Conservation (phyloP, 176 grass and related monocot species). For the Oryza glumipatula region DNA sequence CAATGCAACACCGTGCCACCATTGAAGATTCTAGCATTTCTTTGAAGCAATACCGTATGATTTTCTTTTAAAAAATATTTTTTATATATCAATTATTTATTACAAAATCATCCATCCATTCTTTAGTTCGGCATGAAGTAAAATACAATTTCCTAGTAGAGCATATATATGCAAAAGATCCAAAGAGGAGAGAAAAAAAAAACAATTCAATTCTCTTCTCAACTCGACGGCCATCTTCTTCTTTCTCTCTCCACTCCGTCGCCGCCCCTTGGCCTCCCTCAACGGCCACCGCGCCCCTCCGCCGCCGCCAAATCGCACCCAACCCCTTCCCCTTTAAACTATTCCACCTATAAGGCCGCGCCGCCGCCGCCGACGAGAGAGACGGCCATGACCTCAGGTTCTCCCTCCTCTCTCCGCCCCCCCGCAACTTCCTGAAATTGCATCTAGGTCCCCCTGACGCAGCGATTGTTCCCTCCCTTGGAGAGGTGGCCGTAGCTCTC, state of each 20-base stretch:
- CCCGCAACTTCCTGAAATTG: not conserved
- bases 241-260: constrained; percentile 1
- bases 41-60: too few relatives aligned
- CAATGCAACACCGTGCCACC: too few relatives aligned
- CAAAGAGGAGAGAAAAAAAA: too few relatives aligned
- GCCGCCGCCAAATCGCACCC: constrained; percentile 36
- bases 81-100: too few relatives aligned
- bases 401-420: not conserved
- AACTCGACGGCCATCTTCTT: not conserved
- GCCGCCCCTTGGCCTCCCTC: constrained; percentile 48
- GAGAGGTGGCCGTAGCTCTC: constrained; percentile 56
- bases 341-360: constrained; percentile 49
- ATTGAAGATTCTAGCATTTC: too few relatives aligned
- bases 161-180: too few relatives aligned
- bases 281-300: constrained; percentile 53
- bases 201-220: too few relatives aligned
- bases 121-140: too few relatives aligned
- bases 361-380: constrained; percentile 32
- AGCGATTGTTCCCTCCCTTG: constrained; percentile 21
- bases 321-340: constrained; percentile 31
- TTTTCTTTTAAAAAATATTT: too few relatives aligned
- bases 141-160: too few relatives aligned
- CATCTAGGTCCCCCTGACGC: not conserved
- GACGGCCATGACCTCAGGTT: constrained; percentile 51
- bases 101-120: too few relatives aligned